phyloP scores from a whole-genome alignment of 225 moss, liverwort and hornwort species.

The Marchantia paleacea region DNA sequence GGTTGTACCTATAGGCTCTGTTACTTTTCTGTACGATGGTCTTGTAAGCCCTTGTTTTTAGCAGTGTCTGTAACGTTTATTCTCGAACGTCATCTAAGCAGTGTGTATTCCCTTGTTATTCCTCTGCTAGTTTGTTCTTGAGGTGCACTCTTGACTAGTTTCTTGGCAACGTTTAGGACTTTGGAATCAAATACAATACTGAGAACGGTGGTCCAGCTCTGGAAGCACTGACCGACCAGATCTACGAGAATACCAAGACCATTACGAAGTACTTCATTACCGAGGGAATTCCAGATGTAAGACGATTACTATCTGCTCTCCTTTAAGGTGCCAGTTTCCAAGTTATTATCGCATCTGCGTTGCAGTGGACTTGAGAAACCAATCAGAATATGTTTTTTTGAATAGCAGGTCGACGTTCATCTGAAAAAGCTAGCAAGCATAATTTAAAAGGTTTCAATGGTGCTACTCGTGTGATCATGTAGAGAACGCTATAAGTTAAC shows the following conservation, averaged over 20 bases:
- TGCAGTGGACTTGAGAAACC: too few species aligned
- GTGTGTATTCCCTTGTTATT: background rate
- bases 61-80: background rate
- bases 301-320: background rate
- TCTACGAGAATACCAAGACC: conserved; percentile 68
- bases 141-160: conserved; percentile 11
- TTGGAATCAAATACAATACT: conserved; percentile 98
- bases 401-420: too few species aligned
- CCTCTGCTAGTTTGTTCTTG: background rate
- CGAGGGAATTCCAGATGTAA: conserved; percentile 79
- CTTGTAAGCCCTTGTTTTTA: background rate
- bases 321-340: too few species aligned
- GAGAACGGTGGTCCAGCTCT: conserved; percentile 98
- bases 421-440: too few species aligned
- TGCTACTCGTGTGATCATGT: too few species aligned
- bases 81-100: background rate
- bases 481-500: too few species aligned
- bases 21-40: background rate
- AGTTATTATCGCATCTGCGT: too few species aligned
- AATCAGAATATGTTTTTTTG: too few species aligned
- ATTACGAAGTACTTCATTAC: conserved; percentile 62
- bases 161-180: conserved; percentile 55
- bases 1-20: background rate
- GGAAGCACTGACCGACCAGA: conserved; percentile 78
- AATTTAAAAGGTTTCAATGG: too few species aligned